Evolutionary conservation across 495 filamentous ascomycete species (phyloP), one percentile per base, ranked within the genome.

Genomic region (Xylaria grammica): DNA sequence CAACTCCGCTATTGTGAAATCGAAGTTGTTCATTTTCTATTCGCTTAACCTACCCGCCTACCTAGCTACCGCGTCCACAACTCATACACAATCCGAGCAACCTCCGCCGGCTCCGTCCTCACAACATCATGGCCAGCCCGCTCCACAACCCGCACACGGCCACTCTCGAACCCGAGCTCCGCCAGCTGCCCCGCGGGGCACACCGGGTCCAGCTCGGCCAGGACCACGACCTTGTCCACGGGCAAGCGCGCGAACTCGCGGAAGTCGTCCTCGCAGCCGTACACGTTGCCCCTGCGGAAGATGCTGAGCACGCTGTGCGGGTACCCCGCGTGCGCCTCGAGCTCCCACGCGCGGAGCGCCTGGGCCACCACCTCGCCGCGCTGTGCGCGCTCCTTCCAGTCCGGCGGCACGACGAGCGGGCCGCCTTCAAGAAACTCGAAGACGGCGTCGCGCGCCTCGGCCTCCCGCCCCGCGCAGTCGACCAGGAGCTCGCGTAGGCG

Each of bases 331-430:
- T 84, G 82, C 32, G 79, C 66, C 45, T 60, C 71, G 59, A 75
- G 63, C 63, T 83, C 63, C 82, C 82, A 84, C 1, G 75, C 76
- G 13, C 75, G 65, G 44, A 84, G 69, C 15, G 81, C 81, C 65
- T 81, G 74, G 0, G 77, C 74, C 38, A 83, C 82, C 7, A 82
- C 69, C 34, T 80, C 78, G 15, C 78, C 77, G 17, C 70, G 63
- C 17, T 11, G 58, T 36, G 81, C 74, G 29, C 76, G 77, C 67
- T 81, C 76, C 67, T 73, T 66, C 81, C 81, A 83, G 61, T 78
- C 77, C 15, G 54, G 20, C 22, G 79, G 79, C 26, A 82, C 75
- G 42, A 72, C 62, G 29, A 77, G 65, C 4, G 68, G 19, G 0
- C 78, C 78, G 0, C 79, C 78, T 55, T 79, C 79, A 17, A 79